phyloP scores from a whole-genome alignment of 257 asterid species.

The Gynochthodes officinalis region DNA sequence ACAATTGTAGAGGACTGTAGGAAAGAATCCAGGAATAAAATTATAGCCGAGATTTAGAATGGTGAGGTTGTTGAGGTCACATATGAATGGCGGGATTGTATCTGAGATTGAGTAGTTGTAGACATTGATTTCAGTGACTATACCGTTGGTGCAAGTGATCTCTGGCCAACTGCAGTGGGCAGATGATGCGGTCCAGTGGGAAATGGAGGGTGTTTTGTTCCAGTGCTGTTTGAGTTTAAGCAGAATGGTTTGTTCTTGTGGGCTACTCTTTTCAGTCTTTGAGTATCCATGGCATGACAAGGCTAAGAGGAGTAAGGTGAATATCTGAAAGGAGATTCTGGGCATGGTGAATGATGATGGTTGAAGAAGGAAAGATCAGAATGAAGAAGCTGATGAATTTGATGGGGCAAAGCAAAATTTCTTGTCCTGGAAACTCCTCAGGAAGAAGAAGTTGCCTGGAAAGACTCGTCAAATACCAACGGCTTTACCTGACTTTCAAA shows the following conservation, averaged over 20 bases:
- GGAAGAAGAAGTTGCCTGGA: background rate
- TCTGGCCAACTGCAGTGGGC: slow-evolving; percentile 77
- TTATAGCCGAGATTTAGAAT: slow-evolving; percentile 21
- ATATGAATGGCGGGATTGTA: slow-evolving; percentile 26
- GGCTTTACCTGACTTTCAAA: slow-evolving; percentile 1
- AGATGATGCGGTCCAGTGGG: slow-evolving; percentile 54
- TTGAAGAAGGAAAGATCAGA: background rate
- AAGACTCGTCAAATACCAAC: background rate
- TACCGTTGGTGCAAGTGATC: slow-evolving; percentile 49
- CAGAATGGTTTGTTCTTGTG: slow-evolving; percentile 47
- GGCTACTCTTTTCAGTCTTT: slow-evolving; percentile 28
- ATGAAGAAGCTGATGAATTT: background rate
- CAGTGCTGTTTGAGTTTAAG: slow-evolving; percentile 53
- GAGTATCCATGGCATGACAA: slow-evolving; percentile 43
- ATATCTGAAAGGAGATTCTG: slow-evolving; percentile 12
- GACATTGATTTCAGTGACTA: slow-evolving; percentile 33
- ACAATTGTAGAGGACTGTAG: slow-evolving; percentile 25
- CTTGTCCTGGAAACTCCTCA: background rate
- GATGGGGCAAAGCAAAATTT: background rate
- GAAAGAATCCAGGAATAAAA: slow-evolving; percentile 21
- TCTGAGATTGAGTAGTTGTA: slow-evolving; percentile 1
- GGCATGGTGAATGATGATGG: background rate
- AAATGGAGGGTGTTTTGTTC: slow-evolving; percentile 48
- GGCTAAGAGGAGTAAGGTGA: slow-evolving; percentile 26
- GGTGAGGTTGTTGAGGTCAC: slow-evolving; percentile 28